Evolutionary conservation across 164 flowering plant genomes (phyloP), one percentile per base, ranked within the genome.

Genomic region (Buxus sempervirens): DNA sequence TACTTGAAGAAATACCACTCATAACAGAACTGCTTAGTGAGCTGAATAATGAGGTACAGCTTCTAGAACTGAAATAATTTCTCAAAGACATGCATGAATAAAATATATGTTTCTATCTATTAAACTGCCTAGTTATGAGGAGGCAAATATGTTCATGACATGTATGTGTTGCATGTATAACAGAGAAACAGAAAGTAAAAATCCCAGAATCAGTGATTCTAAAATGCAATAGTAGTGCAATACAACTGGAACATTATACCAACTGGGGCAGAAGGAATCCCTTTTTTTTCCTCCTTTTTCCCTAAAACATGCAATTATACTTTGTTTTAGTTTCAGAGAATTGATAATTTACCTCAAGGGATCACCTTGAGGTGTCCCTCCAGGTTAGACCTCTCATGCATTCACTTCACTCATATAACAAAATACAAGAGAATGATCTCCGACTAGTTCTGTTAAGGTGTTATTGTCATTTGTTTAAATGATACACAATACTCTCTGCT

Each of bases 1-100:
- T 88, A 73, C 79, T 63, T 70, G 78, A 83, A 41, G 97, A 88
- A 81, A 80, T 91, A 63, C 91, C 91, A 63, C 83, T 76, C 66
- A 69, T 82, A 49, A 49, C 79, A 41, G 93, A 89, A 18, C 69
- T 83, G 57, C 73, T 88, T 60, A 65, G 32, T 51, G 87, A 82
- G 68, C 59, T 79, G 63, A 75, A 75, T 72, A 62, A 26, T 26
- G 86, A 86, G 92, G 97, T 90, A 81, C 63, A 53, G 55, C 64
- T 41, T 48, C 54, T 27, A 49, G 12, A 5, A 27, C 57, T 21
- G 20, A 55, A 42, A 25, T 25, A 19, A 56, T 22, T 56, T 56
- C 9, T 56, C 59, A 20, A 23, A 21, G 13, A 22, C 26, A 56
- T 56, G 59, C 59, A 56, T 56, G 59, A 56, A 6, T 56, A 15